Base-by-base conservation (phyloP, 1,139 yeast genomes). In the Protomyces lactucae-debilis region DNA sequence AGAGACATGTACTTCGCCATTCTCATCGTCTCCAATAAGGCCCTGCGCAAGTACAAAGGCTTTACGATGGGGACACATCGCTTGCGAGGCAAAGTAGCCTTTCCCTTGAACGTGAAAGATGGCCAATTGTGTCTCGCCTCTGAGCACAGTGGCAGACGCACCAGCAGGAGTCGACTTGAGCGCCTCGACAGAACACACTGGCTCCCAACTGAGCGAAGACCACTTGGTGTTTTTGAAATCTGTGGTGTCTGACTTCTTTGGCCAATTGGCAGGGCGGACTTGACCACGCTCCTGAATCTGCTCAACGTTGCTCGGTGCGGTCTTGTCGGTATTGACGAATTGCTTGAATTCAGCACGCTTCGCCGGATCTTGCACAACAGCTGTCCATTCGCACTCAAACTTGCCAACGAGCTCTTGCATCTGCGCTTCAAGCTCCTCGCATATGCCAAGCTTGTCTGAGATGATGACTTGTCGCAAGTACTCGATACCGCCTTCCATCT, bases 21-120 rank as follows among this genome's bases (percentile, higher is more conserved):
- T 68, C 36, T 71, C 75, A 66, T 74, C 76, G 23, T 72, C 70
- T 3, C 74, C 72, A 10, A 75, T 57, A 32, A 74, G 72, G 48
- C 77, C 77, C 65, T 75, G 76, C 1, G 72, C 69, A 37, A 73
- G 66, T 1, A 73, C 75, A 69, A 73, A 73, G 0, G 76, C 72
- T 36, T 76, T 69, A 40, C 74, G 72, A 65, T 75, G 77, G 16
- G 76, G 76, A 67, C 78, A 75, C 76, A 75, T 75, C 66, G 76
- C 75, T 59, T 75, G 78, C 9, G 76, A 74, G 16, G 76, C 75
- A 64, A 69, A 74, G 10, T 73, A 68, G 14, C 64, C 64, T 57
- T 71, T 70, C 23, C 70, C 75, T n/a, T 70, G 66, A 16, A 72
- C 67, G 51, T 76, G 68, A 71, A 74, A 75, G 1, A 75, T 39